Conservation (phyloP, 1,284 basidiomycete species). For the Chondrostereum purpureum region DNA sequence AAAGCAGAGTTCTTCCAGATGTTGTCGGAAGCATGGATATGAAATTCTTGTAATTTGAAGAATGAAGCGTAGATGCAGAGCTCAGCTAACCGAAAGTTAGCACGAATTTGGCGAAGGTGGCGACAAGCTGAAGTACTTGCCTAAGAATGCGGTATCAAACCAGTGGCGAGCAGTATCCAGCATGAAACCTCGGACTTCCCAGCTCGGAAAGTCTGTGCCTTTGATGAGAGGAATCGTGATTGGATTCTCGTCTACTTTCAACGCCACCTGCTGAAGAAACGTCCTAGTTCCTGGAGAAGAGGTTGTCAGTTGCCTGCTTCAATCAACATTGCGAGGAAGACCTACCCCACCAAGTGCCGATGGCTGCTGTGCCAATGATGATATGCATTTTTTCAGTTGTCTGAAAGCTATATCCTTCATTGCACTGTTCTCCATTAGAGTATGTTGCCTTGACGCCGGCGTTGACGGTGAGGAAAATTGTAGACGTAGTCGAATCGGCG, state of each 20-base stretch:
- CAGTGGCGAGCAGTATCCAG: slow-evolving; percentile 32
- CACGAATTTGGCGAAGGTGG: background rate
- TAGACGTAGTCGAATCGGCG: no score
- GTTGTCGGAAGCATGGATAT: slow-evolving; percentile 30
- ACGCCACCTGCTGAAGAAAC: slow-evolving; percentile 26
- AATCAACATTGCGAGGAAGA: background rate
- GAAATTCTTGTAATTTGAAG: slow-evolving; percentile 30
- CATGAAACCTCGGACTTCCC: slow-evolving; percentile 34
- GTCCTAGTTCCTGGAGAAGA: slow-evolving; percentile 19
- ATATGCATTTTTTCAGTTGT: slow-evolving; percentile 20
- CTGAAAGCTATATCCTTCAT: slow-evolving; percentile 27
- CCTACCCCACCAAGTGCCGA: slow-evolving; percentile 32
- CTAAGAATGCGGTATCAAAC: slow-evolving; percentile 25
- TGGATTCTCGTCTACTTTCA: slow-evolving; percentile 16
- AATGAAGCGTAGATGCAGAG: slow-evolving; percentile 33
- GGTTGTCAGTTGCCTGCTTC: background rate
- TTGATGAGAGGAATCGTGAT: slow-evolving; percentile 20
- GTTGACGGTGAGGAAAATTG: slow-evolving; percentile 20
- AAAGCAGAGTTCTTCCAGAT: slow-evolving; percentile 26
- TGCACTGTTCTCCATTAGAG: slow-evolving; percentile 23
- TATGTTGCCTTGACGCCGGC: slow-evolving; percentile 18
- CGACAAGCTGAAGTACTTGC: slow-evolving; percentile 13
- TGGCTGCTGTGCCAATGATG: slow-evolving; percentile 24
- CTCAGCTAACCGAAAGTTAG: slow-evolving; percentile 19
- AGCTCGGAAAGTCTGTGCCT: slow-evolving; percentile 28